Conservation (phyloP, 139 green algal genomes). For the Micromonas pusilla region DNA sequence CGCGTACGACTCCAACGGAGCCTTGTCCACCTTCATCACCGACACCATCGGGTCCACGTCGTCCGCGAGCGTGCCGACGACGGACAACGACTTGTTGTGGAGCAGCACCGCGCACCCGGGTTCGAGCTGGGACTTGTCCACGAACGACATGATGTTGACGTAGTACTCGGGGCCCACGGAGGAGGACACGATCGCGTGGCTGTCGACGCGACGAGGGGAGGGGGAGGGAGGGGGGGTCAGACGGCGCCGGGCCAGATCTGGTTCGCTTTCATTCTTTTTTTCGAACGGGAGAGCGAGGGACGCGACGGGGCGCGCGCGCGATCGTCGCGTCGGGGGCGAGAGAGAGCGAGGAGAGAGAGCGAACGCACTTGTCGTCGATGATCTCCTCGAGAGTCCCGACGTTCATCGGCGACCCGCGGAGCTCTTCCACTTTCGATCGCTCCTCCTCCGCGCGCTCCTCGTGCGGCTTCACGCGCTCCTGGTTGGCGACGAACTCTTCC, state of each 20-base stretch:
- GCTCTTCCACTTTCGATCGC: slow-evolving; percentile 87
- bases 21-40: slow-evolving; percentile 99
- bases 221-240: neutral
- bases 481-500: slow-evolving; percentile 95
- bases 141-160: slow-evolving; percentile 93
- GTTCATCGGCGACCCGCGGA: slow-evolving; percentile 84
- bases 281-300: too few species aligned
- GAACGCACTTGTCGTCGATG: slow-evolving; percentile 90
- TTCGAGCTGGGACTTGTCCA: slow-evolving; percentile 97
- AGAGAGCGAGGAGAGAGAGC: neutral
- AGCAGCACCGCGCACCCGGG: slow-evolving; percentile 93
- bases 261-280: too few species aligned
- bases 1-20: slow-evolving; percentile 90
- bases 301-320: too few species aligned
- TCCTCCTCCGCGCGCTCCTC: slow-evolving; percentile 94
- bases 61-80: slow-evolving; percentile 92
- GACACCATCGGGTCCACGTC: slow-evolving; percentile 98
- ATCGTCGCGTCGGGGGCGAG: neutral
- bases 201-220: slow-evolving; percentile 30
- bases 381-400: slow-evolving; percentile 97
- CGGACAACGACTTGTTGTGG: slow-evolving; percentile 94
- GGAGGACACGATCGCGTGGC: slow-evolving; percentile 89
- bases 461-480: slow-evolving; percentile 79
- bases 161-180: slow-evolving; percentile 98
- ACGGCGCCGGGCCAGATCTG: too few species aligned